Evolutionary conservation across 2,329 filamentous ascomycete genomes (phyloP), one percentile per base, ranked within the genome.

Genomic region (Simplicillium aogashimaense): DNA sequence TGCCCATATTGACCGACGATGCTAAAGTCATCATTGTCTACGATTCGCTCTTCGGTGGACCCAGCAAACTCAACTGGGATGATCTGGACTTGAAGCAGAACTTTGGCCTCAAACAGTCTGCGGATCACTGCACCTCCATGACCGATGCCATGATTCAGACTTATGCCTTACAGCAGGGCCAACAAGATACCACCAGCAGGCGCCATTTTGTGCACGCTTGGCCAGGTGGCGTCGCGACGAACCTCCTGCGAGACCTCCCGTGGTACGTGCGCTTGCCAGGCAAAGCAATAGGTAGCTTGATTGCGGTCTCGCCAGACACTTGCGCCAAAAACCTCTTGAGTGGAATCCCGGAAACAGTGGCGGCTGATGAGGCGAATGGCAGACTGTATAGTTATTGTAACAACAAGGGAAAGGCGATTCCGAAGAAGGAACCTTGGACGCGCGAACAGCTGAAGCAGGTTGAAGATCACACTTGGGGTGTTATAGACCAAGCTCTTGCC

Each of bases 1-100:
- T 60, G 1, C 64, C 66, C 0, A 47, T 52, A 0, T 46, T 68
- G n/a, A 56, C 49, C 28, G 46, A 51, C 0, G 53, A 59, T n/a
- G 54, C 61, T 6, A 63, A 58, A 20, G 60, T 67, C 4, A 43
- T 69, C 40, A 55, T 63, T 4, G 60, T 70, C 2, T 49, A 65
- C 0, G 59, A 61, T 20, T 45, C 52, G 1, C 28, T 29, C 3
- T 25, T 35, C 3, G 64, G 65, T 17, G 50, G 49, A 13, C 58
- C 60, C 0, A 46, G 45, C 11, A 52, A 52, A 20, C 51, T 69
- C 1, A 50, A 59, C 30, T 63, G 57, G 50, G 51, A 61, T 0
- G 66, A 69, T 30, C 54, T 68, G 2, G 62, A 60, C 39, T 54
- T 69, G 0, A 59, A 61, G 41, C 47, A 40, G 3, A 52, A 46